Base-by-base conservation (phyloP, 192 early-diverging fungal species). In the Phycomyces nitens region DNA sequence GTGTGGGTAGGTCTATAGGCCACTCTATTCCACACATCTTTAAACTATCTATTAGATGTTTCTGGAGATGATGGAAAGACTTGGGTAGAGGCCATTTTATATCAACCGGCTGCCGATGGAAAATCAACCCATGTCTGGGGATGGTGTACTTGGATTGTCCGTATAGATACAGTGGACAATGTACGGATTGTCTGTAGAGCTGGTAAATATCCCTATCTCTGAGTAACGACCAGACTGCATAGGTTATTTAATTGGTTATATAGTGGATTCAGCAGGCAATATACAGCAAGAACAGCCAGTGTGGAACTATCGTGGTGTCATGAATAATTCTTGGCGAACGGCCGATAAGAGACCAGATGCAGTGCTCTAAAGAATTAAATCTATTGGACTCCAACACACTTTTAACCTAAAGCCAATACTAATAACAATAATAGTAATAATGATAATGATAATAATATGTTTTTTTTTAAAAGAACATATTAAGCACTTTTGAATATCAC, bases 31-130 rank as follows among this genome's bases (percentile, higher is more conserved):
- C 23, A 41, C 14, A 59, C 3, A 24, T 26, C 29, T 42, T 21
- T 7, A 5, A 34, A 34, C 29, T 34, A 58, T 51, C 20, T 41
- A n/a, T 39, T 58, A 41, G 92, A 95, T 60, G 71, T 93, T 49
- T 91, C 90, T 29, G 77, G 89, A 21, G 92, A 97, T 69, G 89
- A 85, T 54, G 95, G 95, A 3, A 71, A 82, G 23, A 93, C 89
- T 0, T 97, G 95, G 95, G 76, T 76, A 15, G 82, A 86, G 56
- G 91, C 91, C 9, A 73, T 83, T 43, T 66, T 92, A 66, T 75
- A 78, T 52, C 79, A 81, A 23, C 82, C 77, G 21, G 58, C 56
- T 8, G 65, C 68, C 0, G 74, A 79, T 11, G 66, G 69, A 21
- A 42, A 65, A 16, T 70, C 64, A 18, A 65, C 73, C 1, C 72